Percentiles rank a stretch among this genome's conserved stretches.
Conservation (phyloP, 768 basidiomycete genomes). For the Lactarius quietus region DNA sequence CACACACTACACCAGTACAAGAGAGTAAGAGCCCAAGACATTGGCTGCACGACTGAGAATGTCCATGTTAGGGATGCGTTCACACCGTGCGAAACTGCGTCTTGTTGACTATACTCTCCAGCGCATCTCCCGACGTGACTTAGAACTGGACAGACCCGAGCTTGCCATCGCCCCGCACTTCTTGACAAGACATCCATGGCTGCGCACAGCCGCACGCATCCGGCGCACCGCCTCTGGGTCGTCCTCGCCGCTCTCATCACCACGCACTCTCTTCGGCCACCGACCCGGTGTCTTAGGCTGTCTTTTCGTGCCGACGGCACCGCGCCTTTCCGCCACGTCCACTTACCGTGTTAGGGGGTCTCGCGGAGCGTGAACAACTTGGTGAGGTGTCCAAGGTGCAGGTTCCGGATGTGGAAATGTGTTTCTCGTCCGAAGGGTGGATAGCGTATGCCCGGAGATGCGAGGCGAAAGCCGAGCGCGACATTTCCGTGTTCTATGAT, state of each 20-base stretch:
- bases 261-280: slow-evolving; percentile 18
- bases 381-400: slow-evolving; percentile 92
- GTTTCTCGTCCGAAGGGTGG: slow-evolving; percentile 92
- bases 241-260: slow-evolving; percentile 22
- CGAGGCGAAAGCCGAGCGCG: slow-evolving; percentile 84
- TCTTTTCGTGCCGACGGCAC: slow-evolving; percentile 23
- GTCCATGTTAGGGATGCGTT: no score
- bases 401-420: slow-evolving; percentile 90
- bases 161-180: slow-evolving; percentile 72
- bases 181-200: slow-evolving; percentile 77
- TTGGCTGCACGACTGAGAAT: no score
- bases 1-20: no score
- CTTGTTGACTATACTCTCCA: slow-evolving; percentile 53
- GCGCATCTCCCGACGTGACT: slow-evolving; percentile 56
- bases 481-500: slow-evolving; percentile 65
- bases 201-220: slow-evolving; percentile 83
- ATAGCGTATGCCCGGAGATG: slow-evolving; percentile 97
- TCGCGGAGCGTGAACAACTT: slow-evolving; percentile 91
- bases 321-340: slow-evolving; percentile 21
- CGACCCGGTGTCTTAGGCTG: background rate
- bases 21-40: no score
- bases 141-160: slow-evolving; percentile 69
- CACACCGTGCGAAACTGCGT: background rate
- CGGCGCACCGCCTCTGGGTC: slow-evolving; percentile 65
- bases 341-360: slow-evolving; percentile 53